Evolutionary conservation across 768 basidiomycete species (phyloP).

Genomic region (Lactifluus rugatus): DNA sequence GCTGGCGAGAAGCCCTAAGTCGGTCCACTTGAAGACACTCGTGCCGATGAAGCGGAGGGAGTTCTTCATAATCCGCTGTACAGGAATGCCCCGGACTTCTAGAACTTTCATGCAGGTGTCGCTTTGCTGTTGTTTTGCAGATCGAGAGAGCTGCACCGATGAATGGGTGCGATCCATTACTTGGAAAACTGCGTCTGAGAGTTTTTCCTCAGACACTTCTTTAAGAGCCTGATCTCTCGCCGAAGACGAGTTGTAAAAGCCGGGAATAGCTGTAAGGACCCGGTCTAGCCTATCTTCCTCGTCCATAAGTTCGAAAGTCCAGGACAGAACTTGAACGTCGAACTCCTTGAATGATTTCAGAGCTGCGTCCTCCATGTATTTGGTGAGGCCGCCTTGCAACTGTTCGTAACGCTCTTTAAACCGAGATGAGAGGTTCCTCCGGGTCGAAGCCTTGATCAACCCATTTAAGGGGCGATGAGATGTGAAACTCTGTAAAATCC

Average conservation of each 20-base stretch:
- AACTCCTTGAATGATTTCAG: background rate
- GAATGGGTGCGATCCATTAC: background rate
- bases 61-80: background rate
- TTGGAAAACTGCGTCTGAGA: background rate
- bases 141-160: background rate
- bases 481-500: background rate
- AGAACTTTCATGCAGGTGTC: background rate
- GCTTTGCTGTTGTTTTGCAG: background rate
- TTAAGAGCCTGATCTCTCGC: background rate
- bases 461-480: background rate
- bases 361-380: background rate
- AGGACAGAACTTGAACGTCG: background rate
- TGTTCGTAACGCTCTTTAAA: too few species aligned
- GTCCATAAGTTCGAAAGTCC: background rate
- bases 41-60: background rate
- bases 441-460: background rate
- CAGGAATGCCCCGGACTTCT: background rate
- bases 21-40: background rate
- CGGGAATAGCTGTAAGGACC: background rate
- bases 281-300: background rate
- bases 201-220: background rate
- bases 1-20: background rate
- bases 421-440: background rate
- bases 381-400: background rate
- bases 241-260: background rate